Evolutionary conservation across 257 asterid genomes (phyloP).

Genomic region (Nicotiana tomentosiformis): DNA sequence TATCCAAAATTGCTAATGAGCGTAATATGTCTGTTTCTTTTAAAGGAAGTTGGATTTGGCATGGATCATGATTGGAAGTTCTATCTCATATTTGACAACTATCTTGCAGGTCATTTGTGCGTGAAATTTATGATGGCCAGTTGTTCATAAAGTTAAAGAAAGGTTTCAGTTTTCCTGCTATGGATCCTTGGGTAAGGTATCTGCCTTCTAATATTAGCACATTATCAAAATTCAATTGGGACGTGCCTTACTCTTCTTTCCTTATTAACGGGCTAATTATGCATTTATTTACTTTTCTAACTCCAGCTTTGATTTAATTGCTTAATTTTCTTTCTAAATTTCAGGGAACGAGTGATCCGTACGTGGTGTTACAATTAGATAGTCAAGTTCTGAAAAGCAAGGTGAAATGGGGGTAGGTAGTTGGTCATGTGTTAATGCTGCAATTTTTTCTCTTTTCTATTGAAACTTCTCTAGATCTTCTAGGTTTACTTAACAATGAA

Average conservation of each 20-base stretch:
- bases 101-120: constrained; percentile 65
- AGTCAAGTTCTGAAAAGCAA: constrained; percentile 79
- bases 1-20: neutral
- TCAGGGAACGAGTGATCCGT: constrained; percentile 99
- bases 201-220: neutral
- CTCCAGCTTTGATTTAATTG: neutral
- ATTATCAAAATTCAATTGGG: neutral
- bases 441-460: neutral
- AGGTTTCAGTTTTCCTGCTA: constrained; percentile 78
- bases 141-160: constrained; percentile 77
- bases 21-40: neutral
- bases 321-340: neutral
- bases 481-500: neutral
- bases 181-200: constrained; percentile 95
- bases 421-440: neutral
- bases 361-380: constrained; percentile 75
- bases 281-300: neutral
- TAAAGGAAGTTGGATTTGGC: neutral
- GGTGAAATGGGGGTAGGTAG: constrained; percentile 93
- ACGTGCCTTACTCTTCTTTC: neutral
- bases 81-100: neutral
- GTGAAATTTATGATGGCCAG: constrained; percentile 93
- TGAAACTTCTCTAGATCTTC: neutral
- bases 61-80: neutral
- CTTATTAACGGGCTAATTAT: neutral